Base-by-base conservation (phyloP, 1,139 yeast genomes). In the Saccharomyces hybrid region DNA sequence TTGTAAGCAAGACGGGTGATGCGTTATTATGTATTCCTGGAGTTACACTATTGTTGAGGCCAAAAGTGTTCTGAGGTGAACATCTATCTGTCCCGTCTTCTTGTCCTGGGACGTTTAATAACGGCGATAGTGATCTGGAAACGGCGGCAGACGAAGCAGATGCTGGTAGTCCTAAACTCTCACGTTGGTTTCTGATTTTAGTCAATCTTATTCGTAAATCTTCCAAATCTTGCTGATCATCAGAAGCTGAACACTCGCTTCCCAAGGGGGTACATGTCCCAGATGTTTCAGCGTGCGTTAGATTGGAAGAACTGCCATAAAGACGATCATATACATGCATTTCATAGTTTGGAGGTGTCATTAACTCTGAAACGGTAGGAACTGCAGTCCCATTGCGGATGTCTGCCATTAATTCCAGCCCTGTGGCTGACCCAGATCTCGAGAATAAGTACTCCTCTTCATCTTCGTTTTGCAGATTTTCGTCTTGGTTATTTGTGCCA, bases 281-380 rank as follows among this genome's bases (percentile, higher is more conserved):
- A 2, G 26, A n/a, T 14, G 20, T 6, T 20, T 34, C 16, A 23
- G 49, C 14, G 1, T 14, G 29, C 9, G 28, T 8, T 54, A 31
- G 3, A 83, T 28, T 23, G 13, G 29, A 46, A 20, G 27, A 75
- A 55, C 86, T 95, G 46, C 80, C 76, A 90, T 91, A 91, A 46
- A 93, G 72, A 54, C 89, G 73, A 70, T 93, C 99, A 70, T 87
- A 88, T 34, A 89, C 81, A 67, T 89, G 96, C 57, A 79, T 83
- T 59, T 84, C 90, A 66, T 93, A 93, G 57, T 86, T 78, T 29
- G 99, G 99, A 3, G 98, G 98, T 0, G 97, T 96, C 70, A 83
- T 55, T 34, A 66, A 47, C 11, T 59, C 59, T 6, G 66, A 62
- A 11, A 59, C 56, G 5, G 61, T 54, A 13, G 57, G 57, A 2